Conservation (phyloP, 164 flowering plant genomes). For the Taxillus chinensis region DNA sequence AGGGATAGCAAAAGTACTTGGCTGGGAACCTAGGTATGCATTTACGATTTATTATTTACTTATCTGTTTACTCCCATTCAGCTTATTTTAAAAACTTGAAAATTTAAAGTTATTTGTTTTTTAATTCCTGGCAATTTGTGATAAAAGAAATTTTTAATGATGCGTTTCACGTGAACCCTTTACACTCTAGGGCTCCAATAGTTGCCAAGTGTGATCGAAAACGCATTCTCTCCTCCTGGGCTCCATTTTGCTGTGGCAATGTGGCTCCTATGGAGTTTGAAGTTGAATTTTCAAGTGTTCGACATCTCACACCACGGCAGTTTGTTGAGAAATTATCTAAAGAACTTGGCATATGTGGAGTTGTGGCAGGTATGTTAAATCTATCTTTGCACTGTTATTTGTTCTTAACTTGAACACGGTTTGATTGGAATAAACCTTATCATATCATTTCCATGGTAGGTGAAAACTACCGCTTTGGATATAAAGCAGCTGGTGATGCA, state of each 20-base stretch:
- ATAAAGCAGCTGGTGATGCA: slow-evolving; percentile 87
- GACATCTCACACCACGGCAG: slow-evolving; percentile 71
- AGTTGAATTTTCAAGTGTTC: slow-evolving; percentile 71
- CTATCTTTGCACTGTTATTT: not conserved
- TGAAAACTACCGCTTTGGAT: slow-evolving; percentile 90
- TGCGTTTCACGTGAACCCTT: not conserved
- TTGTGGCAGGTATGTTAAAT: slow-evolving; percentile 70
- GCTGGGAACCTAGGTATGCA: slow-evolving; percentile 86
- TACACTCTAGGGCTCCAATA: slow-evolving; percentile 61
- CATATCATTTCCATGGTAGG: slow-evolving; percentile 36
- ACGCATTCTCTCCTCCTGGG: slow-evolving; percentile 80
- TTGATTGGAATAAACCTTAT: not conserved
- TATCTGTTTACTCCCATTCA: not conserved
- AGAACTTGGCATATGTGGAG: slow-evolving; percentile 78
- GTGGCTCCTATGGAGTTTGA: slow-evolving; percentile 51
- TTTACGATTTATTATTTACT: not conserved
- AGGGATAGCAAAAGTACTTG: slow-evolving; percentile 93
- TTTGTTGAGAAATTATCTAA: slow-evolving; percentile 78
- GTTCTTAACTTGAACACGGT: not conserved
- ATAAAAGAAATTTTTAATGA: not conserved
- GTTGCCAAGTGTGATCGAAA: slow-evolving; percentile 85
- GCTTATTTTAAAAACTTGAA: not conserved
- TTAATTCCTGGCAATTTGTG: not conserved
- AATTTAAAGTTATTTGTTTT: not conserved
- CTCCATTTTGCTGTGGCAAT: slow-evolving; percentile 49